A percentile compares a stretch with the other conserved stretches of the same genome.
These are phyloP conservation scores for Globisporangium acanthophoron DNA, from an alignment of 352 stramenopile genomes.

Conservation along the genomic window DNA sequence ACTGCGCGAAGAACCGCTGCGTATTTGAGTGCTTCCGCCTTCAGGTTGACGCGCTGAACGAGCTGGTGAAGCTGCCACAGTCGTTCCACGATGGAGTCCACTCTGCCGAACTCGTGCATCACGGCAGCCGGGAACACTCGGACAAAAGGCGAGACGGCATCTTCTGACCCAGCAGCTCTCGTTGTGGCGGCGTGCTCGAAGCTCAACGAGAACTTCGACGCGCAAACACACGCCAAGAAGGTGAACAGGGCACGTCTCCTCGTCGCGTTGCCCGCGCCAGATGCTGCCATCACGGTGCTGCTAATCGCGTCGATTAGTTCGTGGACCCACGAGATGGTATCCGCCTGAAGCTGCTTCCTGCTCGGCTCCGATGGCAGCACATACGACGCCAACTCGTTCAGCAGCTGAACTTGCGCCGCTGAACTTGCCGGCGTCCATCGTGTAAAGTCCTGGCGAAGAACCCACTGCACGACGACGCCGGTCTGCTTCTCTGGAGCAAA, in stretches of 20 bases:
- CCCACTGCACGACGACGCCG: constrained; percentile 11
- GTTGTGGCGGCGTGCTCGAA: constrained; percentile 5
- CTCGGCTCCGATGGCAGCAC: constrained; percentile 2
- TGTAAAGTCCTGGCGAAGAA: constrained; percentile 17
- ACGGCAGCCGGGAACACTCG: constrained; percentile 2
- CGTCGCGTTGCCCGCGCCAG: neutral
- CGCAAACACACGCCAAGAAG: constrained; percentile 9
- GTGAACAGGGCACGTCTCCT: constrained; percentile 10
- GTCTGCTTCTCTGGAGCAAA: constrained; percentile 8
- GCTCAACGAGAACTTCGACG: neutral
- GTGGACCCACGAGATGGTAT: constrained; percentile 12
- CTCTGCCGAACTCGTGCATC: constrained; percentile 6
- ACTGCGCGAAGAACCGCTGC: constrained; percentile 1
- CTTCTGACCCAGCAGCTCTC: neutral
- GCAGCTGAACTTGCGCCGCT: neutral
- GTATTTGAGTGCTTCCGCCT: neutral
- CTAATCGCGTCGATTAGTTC: constrained; percentile 11
- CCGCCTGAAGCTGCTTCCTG: constrained; percentile 1
- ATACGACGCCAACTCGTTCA: constrained; percentile 10
- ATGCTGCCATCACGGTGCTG: neutral
- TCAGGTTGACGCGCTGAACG: neutral
- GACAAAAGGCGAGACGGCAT: neutral
- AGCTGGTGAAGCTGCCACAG: constrained; percentile 5
- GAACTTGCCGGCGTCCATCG: constrained; percentile 2
- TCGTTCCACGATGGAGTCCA: constrained; percentile 4